Conservation (phyloP, 345 rosid genomes). For the Aquilaria malaccensis region DNA sequence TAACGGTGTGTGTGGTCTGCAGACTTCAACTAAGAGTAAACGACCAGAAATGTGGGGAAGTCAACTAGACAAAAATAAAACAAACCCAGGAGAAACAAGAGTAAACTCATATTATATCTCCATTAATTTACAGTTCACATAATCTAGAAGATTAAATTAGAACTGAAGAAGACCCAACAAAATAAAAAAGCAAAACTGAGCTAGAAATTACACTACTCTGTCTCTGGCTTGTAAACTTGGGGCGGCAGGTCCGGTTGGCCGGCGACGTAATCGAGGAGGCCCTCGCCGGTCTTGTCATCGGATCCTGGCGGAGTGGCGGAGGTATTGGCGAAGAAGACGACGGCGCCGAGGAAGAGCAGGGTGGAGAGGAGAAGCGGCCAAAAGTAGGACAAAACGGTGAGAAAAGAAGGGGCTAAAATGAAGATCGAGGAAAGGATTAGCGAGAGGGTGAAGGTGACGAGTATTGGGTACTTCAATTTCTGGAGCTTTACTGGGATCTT, state of each 20-base stretch:
- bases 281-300: conserved; percentile 51
- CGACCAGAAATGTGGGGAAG: background rate
- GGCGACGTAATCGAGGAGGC: conserved; percentile 71
- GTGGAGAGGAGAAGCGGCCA: conserved; percentile 95
- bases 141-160: background rate
- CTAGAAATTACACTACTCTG: conserved; percentile 10
- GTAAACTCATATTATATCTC: background rate
- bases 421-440: conserved; percentile 10
- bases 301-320: conserved; percentile 26
- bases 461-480: conserved; percentile 51
- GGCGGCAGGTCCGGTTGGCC: conserved; percentile 41
- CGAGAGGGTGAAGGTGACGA: conserved; percentile 23
- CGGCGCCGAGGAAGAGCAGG: conserved; percentile 67
- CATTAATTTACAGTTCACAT: background rate
- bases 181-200: background rate
- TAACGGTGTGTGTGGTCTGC: no score
- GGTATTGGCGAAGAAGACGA: conserved; percentile 55
- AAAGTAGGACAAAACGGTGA: conserved; percentile 67
- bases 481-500: conserved; percentile 55
- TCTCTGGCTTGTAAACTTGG: conserved; percentile 16
- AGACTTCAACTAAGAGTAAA: background rate
- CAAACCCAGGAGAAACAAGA: background rate
- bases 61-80: background rate
- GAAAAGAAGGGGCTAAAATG: conserved; percentile 55
- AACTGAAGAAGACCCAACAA: background rate